Percentiles rank a stretch among this genome's conserved stretches.
These are phyloP conservation scores for Trichoderma simmonsii DNA, from an alignment of 2,329 filamentous ascomycete genomes.

Conservation along the genomic window DNA sequence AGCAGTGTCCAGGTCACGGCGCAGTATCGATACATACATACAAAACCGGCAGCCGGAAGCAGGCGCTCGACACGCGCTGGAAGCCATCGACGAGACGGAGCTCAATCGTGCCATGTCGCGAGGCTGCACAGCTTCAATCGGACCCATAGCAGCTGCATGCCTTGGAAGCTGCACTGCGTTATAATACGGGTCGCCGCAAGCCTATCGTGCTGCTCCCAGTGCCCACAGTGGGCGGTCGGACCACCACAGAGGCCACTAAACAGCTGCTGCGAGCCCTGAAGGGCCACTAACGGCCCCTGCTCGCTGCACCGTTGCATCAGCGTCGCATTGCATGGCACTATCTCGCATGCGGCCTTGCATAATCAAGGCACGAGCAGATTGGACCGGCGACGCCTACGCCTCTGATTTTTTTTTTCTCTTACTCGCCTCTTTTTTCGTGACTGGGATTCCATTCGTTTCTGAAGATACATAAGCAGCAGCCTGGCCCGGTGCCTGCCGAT, in stretches of 20 bases:
- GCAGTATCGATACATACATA: neutral
- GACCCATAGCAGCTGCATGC: constrained; percentile 4
- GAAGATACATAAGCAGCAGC: neutral
- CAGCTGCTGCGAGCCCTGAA: neutral
- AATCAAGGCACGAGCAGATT: constrained; percentile 17
- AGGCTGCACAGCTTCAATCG: constrained; percentile 8
- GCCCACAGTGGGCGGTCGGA: constrained; percentile 14
- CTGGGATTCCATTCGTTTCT: constrained; percentile 10
- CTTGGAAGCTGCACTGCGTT: neutral
- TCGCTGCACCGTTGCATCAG: constrained; percentile 18
- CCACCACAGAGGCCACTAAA: constrained; percentile 6
- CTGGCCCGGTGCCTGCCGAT: constrained; percentile 7
- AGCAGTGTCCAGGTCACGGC: neutral
- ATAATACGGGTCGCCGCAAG: neutral
- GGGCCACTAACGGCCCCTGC: constrained; percentile 3
- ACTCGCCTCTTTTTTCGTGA: neutral
- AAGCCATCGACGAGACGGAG: constrained; percentile 6
- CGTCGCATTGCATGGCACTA: constrained; percentile 18
- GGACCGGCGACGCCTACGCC: neutral
- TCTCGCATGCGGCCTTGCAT: constrained; percentile 15
- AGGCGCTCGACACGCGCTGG: constrained; percentile 4
- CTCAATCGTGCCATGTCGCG: constrained; percentile 15
- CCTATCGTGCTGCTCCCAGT: constrained; percentile 3
- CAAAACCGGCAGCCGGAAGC: neutral
- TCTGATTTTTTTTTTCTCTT: neutral